Percentiles rank a stretch among this genome's conserved stretches.
phyloP scores from a whole-genome alignment of 1,284 basidiomycete genomes.

The Trichosporon ovoides region DNA sequence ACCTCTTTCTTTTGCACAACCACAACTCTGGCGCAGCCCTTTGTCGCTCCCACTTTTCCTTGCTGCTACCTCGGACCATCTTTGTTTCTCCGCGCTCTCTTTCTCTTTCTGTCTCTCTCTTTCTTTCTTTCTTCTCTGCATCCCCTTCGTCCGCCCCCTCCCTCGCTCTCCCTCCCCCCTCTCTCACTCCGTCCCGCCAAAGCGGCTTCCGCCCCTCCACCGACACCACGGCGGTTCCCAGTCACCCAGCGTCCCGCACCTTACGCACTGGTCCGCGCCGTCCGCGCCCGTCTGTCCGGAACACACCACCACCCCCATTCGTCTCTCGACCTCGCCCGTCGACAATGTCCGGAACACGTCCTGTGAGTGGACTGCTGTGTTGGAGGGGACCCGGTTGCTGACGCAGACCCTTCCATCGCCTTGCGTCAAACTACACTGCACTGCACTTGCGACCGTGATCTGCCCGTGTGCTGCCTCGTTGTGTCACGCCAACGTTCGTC shows the following conservation, averaged over 20 bases:
- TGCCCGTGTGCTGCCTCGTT: neutral
- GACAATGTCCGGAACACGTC: slow-evolving; percentile 2
- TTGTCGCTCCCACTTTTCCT: neutral
- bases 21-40: neutral
- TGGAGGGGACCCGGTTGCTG: neutral
- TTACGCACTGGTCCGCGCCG: no score
- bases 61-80: neutral
- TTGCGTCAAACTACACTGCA: no score
- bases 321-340: neutral
- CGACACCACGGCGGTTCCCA: no score
- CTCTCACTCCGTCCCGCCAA: no score
- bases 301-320: neutral
- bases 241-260: no score
- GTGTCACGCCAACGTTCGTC: no score
- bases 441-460: neutral
- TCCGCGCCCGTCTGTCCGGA: no score
- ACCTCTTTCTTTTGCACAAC: no score
- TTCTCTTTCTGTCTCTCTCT: neutral
- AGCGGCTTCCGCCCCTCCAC: no score
- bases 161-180: neutral
- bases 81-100: neutral
- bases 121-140: neutral
- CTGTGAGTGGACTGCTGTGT: neutral
- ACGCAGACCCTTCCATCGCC: neutral
- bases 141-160: neutral